Evolutionary conservation across 768 basidiomycete genomes (phyloP).

Genomic region (Rhodotorula toruloides): DNA sequence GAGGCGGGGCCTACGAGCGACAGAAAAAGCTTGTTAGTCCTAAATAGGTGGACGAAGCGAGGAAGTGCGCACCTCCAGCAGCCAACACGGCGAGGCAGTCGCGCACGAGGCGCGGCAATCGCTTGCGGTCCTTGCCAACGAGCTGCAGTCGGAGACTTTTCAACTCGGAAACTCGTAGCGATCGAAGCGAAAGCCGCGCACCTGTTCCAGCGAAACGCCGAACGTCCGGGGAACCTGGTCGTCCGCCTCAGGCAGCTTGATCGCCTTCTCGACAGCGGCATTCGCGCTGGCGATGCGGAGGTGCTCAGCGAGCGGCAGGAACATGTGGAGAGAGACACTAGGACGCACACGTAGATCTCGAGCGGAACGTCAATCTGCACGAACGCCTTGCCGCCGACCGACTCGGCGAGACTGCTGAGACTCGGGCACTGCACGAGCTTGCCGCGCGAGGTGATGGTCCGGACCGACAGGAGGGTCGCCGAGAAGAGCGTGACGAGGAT

Average conservation of each 20-base stretch:
- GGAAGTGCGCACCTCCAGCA: background rate
- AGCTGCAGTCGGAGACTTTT: background rate
- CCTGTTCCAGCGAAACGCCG: conserved; percentile 10
- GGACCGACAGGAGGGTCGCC: conserved; percentile 14
- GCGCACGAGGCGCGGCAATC: conserved; percentile 5
- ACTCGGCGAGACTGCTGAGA: background rate
- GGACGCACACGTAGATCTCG: conserved; percentile 27
- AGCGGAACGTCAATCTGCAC: conserved; percentile 24
- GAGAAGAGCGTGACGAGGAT: conserved; percentile 25
- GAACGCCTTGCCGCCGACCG: conserved; percentile 19
- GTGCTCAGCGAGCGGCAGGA: background rate
- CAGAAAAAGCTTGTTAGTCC: background rate
- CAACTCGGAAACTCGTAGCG: background rate
- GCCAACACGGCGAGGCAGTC: conserved; percentile 18
- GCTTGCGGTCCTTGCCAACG: background rate
- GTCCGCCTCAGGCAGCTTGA: background rate
- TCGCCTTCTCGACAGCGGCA: background rate
- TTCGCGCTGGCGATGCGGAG: background rate
- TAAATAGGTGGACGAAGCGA: background rate
- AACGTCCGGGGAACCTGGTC: background rate
- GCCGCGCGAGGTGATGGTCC: background rate
- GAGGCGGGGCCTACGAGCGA: conserved; percentile 6
- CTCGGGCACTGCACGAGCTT: conserved; percentile 13
- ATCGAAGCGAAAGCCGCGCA: background rate
- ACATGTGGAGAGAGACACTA: background rate